These are phyloP conservation scores for Phialocephala sp. DNA, from an alignment of 2,329 filamentous ascomycete genomes.

Conservation along the genomic window DNA sequence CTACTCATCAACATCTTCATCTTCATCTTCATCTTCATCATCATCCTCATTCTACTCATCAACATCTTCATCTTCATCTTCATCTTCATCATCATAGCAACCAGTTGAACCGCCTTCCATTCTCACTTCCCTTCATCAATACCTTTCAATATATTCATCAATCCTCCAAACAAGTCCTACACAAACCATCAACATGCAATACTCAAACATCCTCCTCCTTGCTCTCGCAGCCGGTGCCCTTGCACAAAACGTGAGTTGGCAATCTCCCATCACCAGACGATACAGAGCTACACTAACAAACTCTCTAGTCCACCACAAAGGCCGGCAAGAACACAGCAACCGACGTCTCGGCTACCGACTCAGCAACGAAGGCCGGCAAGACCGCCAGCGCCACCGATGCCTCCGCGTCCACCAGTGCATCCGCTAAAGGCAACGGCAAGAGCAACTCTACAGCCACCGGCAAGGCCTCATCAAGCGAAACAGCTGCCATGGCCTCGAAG, in stretches of 20 bases:
- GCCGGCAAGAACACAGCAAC: constrained; percentile 17
- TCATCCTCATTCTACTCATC: constrained; percentile 24
- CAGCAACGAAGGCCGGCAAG: not conserved
- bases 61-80: constrained; percentile 12
- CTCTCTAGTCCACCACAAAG: constrained; percentile 19
- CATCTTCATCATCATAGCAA: constrained; percentile 18
- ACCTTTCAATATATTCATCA: constrained; percentile 5
- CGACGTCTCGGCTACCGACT: not conserved
- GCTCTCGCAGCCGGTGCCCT: constrained; percentile 34
- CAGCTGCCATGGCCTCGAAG: constrained; percentile 31
- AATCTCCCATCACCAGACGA: not conserved
- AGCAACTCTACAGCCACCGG: constrained; percentile 15
- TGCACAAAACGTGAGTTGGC: constrained; percentile 18
- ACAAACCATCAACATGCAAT: constrained; percentile 37
- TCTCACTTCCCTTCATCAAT: constrained; percentile 20
- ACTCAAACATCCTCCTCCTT: constrained; percentile 34
- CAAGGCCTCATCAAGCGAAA: constrained; percentile 18
- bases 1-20: constrained; percentile 22
- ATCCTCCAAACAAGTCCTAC: constrained; percentile 13
- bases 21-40: constrained; percentile 20
- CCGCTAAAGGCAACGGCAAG: constrained; percentile 26
- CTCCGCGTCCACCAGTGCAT: constrained; percentile 14
- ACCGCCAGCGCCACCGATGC: not conserved
- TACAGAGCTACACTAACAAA: not conserved
- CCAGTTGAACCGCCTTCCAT: constrained; percentile 1